Base-by-base conservation (phyloP, 768 basidiomycete species). In the Terana coerulea region DNA sequence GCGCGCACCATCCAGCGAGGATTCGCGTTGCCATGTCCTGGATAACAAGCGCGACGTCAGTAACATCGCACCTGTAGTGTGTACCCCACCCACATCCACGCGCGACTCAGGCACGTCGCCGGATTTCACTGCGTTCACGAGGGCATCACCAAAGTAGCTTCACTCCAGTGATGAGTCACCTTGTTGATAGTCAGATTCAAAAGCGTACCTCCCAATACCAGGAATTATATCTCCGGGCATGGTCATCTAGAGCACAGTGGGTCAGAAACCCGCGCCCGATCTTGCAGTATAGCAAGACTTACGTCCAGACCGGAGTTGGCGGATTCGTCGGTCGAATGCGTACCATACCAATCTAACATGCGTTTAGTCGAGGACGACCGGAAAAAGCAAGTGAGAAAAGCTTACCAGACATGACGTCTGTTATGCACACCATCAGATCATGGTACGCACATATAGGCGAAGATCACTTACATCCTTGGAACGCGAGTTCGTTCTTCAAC, bases 11-110 rank as follows among this genome's bases (percentile, higher is more conserved):
- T 9, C 77, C 75, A n/a, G 86, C 84, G 11, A 89, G 63, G 52
- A 89, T 83, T 17, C 88, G 80, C 2, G 78, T 78, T 1, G 86
- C 87, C 76, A 88, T 78, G 62, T 91, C 82, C 62, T 63, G 34
- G 5, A 24, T 19, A 12, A 11, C 21, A 33, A 41, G 29, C 2
- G 25, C n/a, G n/a, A n/a, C n/a, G n/a, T n/a, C n/a, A n/a, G n/a
- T n/a, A n/a, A n/a, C n/a, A n/a, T n/a, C n/a, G n/a, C n/a, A n/a
- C n/a, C n/a, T n/a, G n/a, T n/a, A n/a, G n/a, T n/a, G n/a, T n/a
- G n/a, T n/a, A n/a, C n/a, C n/a, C 12, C 2, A 45, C 62, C 33
- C 3, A 61, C 62, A 61, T 82, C 77, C 14, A 87, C 69, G 31
- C 84, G 77, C 17, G 75, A 62, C 58, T 75, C 66, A 0, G 81